Conservation (phyloP, 805 yeast genomes). For the Yarrowia keelungensis region DNA sequence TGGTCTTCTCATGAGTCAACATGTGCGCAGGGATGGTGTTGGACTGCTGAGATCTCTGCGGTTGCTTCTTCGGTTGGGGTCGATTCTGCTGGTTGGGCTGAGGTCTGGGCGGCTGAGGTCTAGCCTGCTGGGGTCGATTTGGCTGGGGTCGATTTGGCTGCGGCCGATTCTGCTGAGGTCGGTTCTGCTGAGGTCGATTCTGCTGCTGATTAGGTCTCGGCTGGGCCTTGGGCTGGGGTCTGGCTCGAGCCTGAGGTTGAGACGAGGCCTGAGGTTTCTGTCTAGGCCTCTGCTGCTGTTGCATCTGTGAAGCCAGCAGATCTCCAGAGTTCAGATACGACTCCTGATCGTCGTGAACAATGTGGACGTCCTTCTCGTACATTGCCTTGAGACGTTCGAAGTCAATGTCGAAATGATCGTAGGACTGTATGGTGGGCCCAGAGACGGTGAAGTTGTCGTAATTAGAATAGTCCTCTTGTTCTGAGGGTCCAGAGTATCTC, state of each 20-base stretch:
- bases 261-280: too few species aligned
- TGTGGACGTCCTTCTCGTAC: neutral
- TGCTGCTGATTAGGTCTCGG: neutral
- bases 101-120: neutral
- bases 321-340: neutral
- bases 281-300: neutral
- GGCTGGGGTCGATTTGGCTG: neutral
- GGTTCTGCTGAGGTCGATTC: neutral
- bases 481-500: neutral
- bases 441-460: neutral
- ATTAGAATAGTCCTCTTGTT: neutral
- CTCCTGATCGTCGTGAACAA: neutral
- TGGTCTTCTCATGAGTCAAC: slow-evolving; percentile 57
- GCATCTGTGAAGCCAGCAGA: slow-evolving; percentile 1
- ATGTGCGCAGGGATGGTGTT: slow-evolving; percentile 1
- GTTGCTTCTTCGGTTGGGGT: neutral
- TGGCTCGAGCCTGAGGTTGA: neutral
- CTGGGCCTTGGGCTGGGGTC: neutral
- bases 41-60: slow-evolving; percentile 2
- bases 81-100: neutral
- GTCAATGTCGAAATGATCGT: neutral
- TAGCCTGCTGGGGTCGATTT: neutral
- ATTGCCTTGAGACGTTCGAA: slow-evolving; percentile 12
- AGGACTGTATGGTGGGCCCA: neutral
- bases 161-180: neutral